Percentiles rank a stretch among this genome's conserved stretches.
Evolutionary conservation across 202 grass and related monocot species (phyloP).

Genomic region (Carex arenaria): DNA sequence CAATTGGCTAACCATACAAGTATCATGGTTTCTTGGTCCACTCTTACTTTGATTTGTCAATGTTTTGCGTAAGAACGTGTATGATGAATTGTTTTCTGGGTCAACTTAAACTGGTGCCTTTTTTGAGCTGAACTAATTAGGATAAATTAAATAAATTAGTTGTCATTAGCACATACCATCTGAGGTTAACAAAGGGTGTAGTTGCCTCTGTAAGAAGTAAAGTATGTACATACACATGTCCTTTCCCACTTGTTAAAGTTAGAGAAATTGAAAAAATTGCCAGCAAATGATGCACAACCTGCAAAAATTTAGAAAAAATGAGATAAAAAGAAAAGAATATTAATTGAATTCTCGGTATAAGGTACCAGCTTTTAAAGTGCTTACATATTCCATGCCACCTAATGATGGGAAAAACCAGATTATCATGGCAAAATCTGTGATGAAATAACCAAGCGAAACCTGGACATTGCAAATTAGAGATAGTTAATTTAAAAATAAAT

Average conservation of each 20-base stretch:
- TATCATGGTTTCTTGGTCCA: background rate
- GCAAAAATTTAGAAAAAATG: background rate
- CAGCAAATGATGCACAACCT: constrained; percentile 81
- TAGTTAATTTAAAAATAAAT: background rate
- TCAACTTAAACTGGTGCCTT: background rate
- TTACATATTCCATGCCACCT: constrained; percentile 93
- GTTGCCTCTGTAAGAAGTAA: constrained; percentile 84
- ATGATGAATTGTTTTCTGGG: background rate
- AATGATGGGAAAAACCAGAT: constrained; percentile 59
- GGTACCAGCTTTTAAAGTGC: constrained; percentile 18
- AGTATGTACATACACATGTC: constrained; percentile 79
- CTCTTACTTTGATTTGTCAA: background rate
- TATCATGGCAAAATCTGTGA: constrained; percentile 68
- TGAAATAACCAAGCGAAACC: constrained; percentile 71
- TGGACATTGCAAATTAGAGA: constrained; percentile 19
- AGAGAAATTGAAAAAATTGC: constrained; percentile 73
- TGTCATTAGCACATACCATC: constrained; percentile 51
- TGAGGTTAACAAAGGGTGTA: constrained; percentile 89
- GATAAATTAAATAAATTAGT: background rate
- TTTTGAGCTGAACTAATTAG: background rate
- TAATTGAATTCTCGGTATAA: background rate
- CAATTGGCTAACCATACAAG: background rate
- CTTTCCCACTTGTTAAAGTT: constrained; percentile 65
- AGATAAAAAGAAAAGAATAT: background rate
- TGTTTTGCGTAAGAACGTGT: background rate